Base-by-base conservation (phyloP, 352 stramenopile genomes). In the Phytopythium montanum region DNA sequence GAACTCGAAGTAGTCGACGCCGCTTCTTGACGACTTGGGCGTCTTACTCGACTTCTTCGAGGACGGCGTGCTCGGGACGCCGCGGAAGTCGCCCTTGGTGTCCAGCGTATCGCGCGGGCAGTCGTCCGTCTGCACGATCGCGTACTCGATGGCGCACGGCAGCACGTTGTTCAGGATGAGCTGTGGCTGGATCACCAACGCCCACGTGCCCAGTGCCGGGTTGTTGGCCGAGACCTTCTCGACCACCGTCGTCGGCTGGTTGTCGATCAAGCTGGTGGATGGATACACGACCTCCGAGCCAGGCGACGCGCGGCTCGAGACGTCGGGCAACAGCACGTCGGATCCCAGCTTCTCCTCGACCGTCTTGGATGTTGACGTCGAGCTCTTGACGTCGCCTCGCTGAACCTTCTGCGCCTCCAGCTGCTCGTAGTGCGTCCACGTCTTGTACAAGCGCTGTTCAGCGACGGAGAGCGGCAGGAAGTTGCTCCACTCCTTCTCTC, bases 401-500 rank as follows among this genome's bases (percentile, higher is more conserved):
- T 90, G 60, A 1, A 70, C 69, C 60, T 88, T 81, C 45, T 90
- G 70, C n/a, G 76, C 76, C 38, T 93, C 78, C 5, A 66, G 61
- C 50, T 91, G 79, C 59, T 94, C 85, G 60, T 79, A 94, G 21
- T 64, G 74, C 33, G 85, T 91, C 55, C 92, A 70, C 25, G 72
- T 68, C 57, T 94, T 94, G 51, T 81, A 92, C 34, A 90, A n/a
- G 4, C 82, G 72, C 53, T 94, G 85, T 19, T 91, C 80, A 14
- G 65, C 72, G 10, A 92, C 81, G 5, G 87, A 89, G 0, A 96
- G 62, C 26, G 71, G 63, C 23, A 96, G 49, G 10, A 61, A 79
- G 54, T 94, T 94, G 55, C 87, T 96, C 87, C 87, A 96, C 19
- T 92, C 83, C 6, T 73, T 86, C 68, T 96, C 87, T 25, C 87